Percentiles rank a stretch among this genome's conserved stretches.
Conservation (phyloP, 108 stramenopile species). For the Cylindrotheca closterium region DNA sequence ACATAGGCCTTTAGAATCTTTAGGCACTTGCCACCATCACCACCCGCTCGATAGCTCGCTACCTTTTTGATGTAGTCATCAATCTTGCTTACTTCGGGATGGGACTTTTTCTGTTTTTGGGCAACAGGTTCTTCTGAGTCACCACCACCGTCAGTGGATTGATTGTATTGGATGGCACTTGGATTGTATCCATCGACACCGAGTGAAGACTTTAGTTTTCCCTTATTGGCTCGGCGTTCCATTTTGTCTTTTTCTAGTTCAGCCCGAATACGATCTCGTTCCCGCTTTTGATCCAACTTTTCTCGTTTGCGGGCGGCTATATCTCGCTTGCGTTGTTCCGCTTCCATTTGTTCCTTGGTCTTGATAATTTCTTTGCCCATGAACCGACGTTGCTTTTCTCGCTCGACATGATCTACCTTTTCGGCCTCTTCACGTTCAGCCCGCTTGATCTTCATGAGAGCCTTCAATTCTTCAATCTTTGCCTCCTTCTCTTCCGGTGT, state of each 20-base stretch:
- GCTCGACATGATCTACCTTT: constrained; percentile 82
- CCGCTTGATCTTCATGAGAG: constrained; percentile 72
- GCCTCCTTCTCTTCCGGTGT: constrained; percentile 92
- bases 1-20: constrained; percentile 85
- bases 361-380: constrained; percentile 82
- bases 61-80: constrained; percentile 84
- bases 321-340: constrained; percentile 79
- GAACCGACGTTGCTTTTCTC: constrained; percentile 82
- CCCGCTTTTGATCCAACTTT: constrained; percentile 69
- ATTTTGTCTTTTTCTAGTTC: constrained; percentile 92
- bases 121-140: constrained; percentile 37
- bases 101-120: constrained; percentile 48
- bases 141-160: constrained; percentile 25
- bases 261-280: constrained; percentile 86
- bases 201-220: constrained; percentile 77
- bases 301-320: constrained; percentile 60
- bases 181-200: constrained; percentile 96
- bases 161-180: constrained; percentile 84
- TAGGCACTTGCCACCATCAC: constrained; percentile 91
- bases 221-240: constrained; percentile 84
- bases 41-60: constrained; percentile 84
- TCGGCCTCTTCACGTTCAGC: constrained; percentile 83
- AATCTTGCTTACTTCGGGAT: constrained; percentile 63
- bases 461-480: constrained; percentile 89
- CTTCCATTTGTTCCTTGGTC: constrained; percentile 87